Conservation (phyloP, 1,284 basidiomycete genomes). For the Cryptococcus maquisensis region DNA sequence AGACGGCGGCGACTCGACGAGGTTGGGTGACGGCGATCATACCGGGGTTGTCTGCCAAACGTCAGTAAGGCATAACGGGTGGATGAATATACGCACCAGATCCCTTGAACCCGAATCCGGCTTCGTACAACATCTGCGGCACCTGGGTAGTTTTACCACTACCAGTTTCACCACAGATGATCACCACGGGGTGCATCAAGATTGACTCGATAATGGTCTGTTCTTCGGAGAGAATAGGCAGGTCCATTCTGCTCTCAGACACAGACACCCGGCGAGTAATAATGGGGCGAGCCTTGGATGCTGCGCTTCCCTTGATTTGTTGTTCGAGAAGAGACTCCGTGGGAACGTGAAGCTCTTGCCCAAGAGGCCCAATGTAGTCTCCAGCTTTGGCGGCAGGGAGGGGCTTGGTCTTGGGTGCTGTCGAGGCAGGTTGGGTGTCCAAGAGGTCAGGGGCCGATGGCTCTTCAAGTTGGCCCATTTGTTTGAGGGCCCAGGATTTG, state of each 20-base stretch:
- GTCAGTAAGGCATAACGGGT: conserved; percentile 3
- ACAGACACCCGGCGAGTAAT: conserved; percentile 70
- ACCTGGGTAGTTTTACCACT: conserved; percentile 99
- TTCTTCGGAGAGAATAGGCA: conserved; percentile 92
- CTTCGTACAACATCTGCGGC: conserved; percentile 88
- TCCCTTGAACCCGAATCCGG: conserved; percentile 80
- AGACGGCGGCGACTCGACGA: conserved; percentile 92
- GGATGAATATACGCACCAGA: conserved; percentile 56
- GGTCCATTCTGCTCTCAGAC: conserved; percentile 67
- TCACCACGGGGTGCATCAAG: conserved; percentile 70
- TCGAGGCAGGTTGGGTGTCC: conserved; percentile 11
- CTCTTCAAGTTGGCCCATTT: conserved; percentile 48
- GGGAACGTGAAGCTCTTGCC: conserved; percentile 38
- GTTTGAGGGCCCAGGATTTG: conserved; percentile 79
- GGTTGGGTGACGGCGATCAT: conserved; percentile 99
- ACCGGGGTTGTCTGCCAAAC: conserved; percentile 76
- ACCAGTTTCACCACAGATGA: conserved; percentile 82
- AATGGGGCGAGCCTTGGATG: conserved; percentile 54
- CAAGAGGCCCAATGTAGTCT: conserved; percentile 45
- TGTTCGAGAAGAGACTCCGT: conserved; percentile 40
- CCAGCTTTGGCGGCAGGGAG: conserved; percentile 20
- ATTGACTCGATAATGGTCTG: conserved; percentile 91
- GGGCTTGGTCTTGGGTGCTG: background rate
- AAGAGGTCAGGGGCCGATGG: conserved; percentile 11
- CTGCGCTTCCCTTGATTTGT: conserved; percentile 14